Base-by-base conservation (phyloP, 345 rosid genomes). In the Draba incana region DNA sequence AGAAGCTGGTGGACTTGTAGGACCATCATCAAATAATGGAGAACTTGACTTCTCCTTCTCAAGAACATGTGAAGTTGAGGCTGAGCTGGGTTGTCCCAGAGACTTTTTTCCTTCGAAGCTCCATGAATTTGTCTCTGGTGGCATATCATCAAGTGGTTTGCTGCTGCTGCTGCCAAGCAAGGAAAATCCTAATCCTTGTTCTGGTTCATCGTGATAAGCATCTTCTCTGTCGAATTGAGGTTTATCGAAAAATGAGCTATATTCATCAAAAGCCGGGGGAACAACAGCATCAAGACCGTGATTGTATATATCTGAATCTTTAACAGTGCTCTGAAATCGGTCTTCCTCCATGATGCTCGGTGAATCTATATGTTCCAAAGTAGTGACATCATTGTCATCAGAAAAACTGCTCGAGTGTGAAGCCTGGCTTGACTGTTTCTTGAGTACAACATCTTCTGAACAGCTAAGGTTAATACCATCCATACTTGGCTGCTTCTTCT, bases 191-290 rank as follows among this genome's bases (percentile, higher is more conserved):
- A 61, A 72, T 72, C 71, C 58, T 39, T 79, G 45, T 39, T 46
- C 59, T 54, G 64, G 42, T 48, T 75, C 78, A 47, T 68, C 69
- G 14, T 13, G 57, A 47, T 46, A 69, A 24, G 52, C 77, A 60
- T 68, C 75, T 71, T 81, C 77, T 30, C 61, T 48, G 80, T 83
- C 83, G 66, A 84, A 80, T 25, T 75, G 77, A 75, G 60, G 59
- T 41, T 64, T 80, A 64, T 81, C 87, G 57, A 62, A 80, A 71
- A 84, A 86, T 50, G 83, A 92, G 64, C 75, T 86, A 74, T 70
- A 85, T 66, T 87, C 87, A 75, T 90, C 98, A 78, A 87, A 93
- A 35, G 63, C 57, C 0, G 50, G 63, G 68, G 78, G 59, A 49
- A 30, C 45, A n/a, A 55, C 80, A 44, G 75, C 72, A 69, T 77